Base-by-base conservation (phyloP, 495 filamentous ascomycete genomes). In the Penicillium herquei region DNA sequence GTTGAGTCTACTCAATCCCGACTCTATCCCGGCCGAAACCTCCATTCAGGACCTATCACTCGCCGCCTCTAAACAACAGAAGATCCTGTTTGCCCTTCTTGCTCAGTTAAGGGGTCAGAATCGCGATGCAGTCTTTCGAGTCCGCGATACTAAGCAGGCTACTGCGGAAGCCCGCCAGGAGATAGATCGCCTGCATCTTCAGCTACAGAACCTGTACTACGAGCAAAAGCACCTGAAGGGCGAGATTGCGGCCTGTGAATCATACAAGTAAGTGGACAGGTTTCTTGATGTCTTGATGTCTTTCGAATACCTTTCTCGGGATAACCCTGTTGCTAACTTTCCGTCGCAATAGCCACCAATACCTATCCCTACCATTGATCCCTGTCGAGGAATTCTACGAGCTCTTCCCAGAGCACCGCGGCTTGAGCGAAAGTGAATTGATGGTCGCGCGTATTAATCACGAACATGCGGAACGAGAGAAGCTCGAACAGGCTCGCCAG, bases 191-290 rank as follows among this genome's bases (percentile, higher is more conserved):
- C 78, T 98, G 54, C 92, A 97, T 74, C 81, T 98, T 16, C 87
- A 95, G 66, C 78, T 98, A 30, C 92, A 98, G 69, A 98, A 98
- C 68, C 78, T 98, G 21, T 93, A 95, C 71, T 98, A 98, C 69
- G 94, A 98, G 70, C 91, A 96, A 69, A 80, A 89, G 54, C 90
- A 96, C 73, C 75, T 98, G 55, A 83, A 86, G 43, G 90, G 90
- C 18, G 95, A 98, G 72, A 98, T 98, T 58, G 76, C 81, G 3
- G 92, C 89, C 32, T 97, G 95, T 72, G 89, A 94, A 65, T 86
- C 85, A 37, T 98, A 96, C 57, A 89, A 96, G 93, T 96, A 78
- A 57, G 89, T 84, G 7, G n/a, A 21, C 41, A 30, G 32, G 16
- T 17, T 32, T 35, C 17, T 45, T 21, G 2, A 14, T 41, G 16